Base-by-base conservation (phyloP, 805 yeast genomes). In the Candida koratica region DNA sequence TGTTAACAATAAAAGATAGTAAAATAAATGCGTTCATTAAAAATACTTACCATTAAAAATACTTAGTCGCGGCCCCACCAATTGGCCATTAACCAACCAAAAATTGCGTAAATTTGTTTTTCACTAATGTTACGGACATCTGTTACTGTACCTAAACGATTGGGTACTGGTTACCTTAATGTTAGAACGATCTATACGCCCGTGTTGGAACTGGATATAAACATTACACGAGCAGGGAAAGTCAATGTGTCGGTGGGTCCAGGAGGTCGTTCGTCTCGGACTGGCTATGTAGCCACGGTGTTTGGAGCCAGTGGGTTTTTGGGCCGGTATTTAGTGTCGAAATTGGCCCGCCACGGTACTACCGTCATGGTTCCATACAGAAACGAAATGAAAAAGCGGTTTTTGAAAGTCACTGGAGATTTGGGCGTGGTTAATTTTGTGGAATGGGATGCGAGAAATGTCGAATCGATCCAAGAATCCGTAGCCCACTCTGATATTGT, bases 211-310 rank as follows among this genome's bases (percentile, higher is more conserved):
- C 60, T 65, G n/a, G 93, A 85, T 60, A 63, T 81, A 51, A 77
- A 78, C 55, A 77, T 85, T 60, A 81, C 90, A 38, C 72, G 77
- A 46, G 69, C 72, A 35, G 95, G 95, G 17, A 84, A 86, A 53
- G 81, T 87, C 28, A 71, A 78, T 47, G 57, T 82, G 28, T 59
- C 84, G n/a, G 67, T 70, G 23, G 95, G 95, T 42, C 63, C 75
- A 33, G 93, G 94, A 31, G 95, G 95, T 19, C 71, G 85, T 40
- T 81, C 90, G 4, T 84, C 94, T 18, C 74, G 94, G 66, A 80
- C 90, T 6, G 95, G 95, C 2, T 84, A 79, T 61, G 84, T 89
- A 3, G 95, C 89, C 15, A 84, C 95, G 1, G 93, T 86, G 2
- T 86, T 86, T 53, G 95, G 95, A 7, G 84, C 81, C 24, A 66